Conservation (phyloP, 331 rosid genomes). For the Spiraea crenata region DNA sequence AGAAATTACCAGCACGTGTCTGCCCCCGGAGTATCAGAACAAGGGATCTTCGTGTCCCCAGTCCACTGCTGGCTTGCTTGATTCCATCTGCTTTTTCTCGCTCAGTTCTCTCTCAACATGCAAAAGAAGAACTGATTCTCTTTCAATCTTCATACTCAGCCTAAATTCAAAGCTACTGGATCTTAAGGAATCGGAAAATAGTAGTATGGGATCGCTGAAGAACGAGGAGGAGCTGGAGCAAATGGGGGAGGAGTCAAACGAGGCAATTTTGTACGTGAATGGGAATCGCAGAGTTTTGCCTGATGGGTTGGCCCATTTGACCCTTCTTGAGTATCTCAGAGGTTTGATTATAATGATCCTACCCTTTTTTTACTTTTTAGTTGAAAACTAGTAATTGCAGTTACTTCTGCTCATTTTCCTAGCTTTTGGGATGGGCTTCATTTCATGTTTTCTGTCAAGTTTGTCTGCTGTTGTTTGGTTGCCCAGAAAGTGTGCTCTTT, state of each 20-base stretch:
- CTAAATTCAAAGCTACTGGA: not conserved
- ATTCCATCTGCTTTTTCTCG: not conserved
- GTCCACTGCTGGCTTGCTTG: not conserved
- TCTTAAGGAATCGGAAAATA: not conserved
- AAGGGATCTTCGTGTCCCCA: too few relatives aligned
- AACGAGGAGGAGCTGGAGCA: slow-evolving; percentile 33
- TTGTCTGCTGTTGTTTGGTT: not conserved
- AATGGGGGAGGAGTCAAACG: slow-evolving; percentile 36
- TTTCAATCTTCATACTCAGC: not conserved
- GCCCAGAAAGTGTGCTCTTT: too few relatives aligned
- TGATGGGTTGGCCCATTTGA: slow-evolving; percentile 80
- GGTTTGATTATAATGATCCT: slow-evolving; percentile 38
- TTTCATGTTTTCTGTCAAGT: not conserved
- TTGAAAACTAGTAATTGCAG: not conserved
- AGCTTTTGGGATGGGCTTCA: too few relatives aligned
- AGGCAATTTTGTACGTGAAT: slow-evolving; percentile 58
- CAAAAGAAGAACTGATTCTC: not conserved
- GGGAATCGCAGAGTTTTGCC: slow-evolving; percentile 67
- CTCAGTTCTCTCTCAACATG: not conserved
- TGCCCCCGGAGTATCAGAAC: not conserved
- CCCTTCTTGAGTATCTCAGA: slow-evolving; percentile 88
- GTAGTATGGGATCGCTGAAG: slow-evolving; percentile 69
- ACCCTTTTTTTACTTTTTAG: too few relatives aligned
- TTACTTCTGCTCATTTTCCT: not conserved
- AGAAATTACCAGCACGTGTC: too few relatives aligned